Conservation (phyloP, 441 rosid species). For the Populus trichocarpa region DNA sequence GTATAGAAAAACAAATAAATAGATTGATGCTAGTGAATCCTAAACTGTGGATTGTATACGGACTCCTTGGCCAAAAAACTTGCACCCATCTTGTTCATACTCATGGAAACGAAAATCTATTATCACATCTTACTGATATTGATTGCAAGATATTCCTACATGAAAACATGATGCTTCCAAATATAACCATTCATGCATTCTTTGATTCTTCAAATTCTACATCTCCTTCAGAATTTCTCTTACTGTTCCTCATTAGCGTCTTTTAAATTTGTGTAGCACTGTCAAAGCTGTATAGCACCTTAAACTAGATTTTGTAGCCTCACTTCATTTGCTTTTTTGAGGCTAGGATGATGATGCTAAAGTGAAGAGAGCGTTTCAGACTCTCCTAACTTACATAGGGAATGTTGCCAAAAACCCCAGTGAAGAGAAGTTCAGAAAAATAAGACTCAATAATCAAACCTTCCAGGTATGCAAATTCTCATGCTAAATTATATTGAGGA, state of each 20-base stretch:
- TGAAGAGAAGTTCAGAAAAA: constrained; percentile 93
- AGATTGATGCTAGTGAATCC: no score
- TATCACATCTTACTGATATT: no score
- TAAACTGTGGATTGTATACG: no score
- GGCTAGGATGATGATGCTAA: constrained; percentile 81
- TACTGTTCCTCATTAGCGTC: neutral
- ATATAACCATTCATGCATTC: no score
- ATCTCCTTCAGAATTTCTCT: neutral
- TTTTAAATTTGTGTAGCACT: neutral
- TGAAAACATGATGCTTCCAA: neutral
- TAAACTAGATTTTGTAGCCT: neutral
- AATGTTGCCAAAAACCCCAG: constrained; percentile 85
- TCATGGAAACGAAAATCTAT: no score
- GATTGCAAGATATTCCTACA: no score
- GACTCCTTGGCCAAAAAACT: no score
- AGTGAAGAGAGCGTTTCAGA: constrained; percentile 93
- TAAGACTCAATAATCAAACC: constrained; percentile 75
- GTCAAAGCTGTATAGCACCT: neutral
- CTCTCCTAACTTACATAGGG: constrained; percentile 83
- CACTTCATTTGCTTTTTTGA: constrained; percentile 10
- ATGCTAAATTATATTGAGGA: neutral
- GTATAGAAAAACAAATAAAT: neutral
- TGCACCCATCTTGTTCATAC: no score
- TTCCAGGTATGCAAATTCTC: constrained; percentile 62
- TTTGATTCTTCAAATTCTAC: no score